These are phyloP conservation scores for Scheffersomyces segobiensis DNA, from an alignment of 1,139 yeast species.

Conservation along the genomic window DNA sequence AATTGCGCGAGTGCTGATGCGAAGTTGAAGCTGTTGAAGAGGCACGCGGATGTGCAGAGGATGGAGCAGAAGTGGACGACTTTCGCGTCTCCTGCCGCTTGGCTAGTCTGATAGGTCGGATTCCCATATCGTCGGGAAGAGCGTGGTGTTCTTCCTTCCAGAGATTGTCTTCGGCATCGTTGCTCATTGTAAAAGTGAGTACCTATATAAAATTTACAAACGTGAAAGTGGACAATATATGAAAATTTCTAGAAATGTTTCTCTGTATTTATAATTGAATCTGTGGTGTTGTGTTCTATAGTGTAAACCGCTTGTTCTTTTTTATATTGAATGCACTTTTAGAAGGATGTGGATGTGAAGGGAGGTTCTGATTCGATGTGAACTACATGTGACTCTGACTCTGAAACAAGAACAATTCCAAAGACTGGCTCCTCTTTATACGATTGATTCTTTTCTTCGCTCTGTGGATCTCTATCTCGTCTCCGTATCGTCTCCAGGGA, in stretches of 20 bases:
- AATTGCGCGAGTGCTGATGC: background rate
- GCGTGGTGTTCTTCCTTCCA: background rate
- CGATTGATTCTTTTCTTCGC: background rate
- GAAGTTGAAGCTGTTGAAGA: constrained; percentile 5
- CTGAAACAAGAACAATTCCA: background rate
- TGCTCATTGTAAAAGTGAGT: background rate
- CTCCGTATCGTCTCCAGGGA: background rate
- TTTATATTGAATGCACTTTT: background rate
- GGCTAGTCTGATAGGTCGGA: constrained; percentile 31
- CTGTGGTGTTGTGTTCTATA: background rate
- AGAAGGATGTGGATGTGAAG: background rate
- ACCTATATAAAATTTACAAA: no score
- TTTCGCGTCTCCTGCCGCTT: constrained; percentile 24
- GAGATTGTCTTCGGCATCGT: background rate
- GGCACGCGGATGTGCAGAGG: constrained; percentile 4
- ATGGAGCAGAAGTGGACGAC: constrained; percentile 6
- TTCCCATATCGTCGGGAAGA: background rate
- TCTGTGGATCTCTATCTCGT: background rate
- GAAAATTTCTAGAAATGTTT: background rate
- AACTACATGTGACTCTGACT: background rate
- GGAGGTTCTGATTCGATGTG: background rate
- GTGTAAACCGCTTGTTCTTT: background rate
- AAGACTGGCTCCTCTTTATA: no score
- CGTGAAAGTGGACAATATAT: background rate
- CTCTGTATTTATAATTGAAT: no score